phyloP scores from a whole-genome alignment of 768 basidiomycete species.

The Crucibulum laeve region DNA sequence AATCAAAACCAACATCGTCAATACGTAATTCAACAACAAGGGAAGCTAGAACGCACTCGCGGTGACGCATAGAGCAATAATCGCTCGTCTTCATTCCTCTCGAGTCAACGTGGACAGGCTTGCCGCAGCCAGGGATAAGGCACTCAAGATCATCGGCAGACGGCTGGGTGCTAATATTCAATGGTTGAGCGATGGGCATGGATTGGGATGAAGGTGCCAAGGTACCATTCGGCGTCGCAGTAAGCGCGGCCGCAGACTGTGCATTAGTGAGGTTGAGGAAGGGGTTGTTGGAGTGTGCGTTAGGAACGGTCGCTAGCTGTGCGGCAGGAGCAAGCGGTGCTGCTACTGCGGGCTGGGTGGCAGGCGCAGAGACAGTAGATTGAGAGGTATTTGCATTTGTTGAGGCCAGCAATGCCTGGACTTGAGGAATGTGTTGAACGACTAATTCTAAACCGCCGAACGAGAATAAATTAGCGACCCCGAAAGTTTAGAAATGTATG shows the following conservation, averaged over 20 bases:
- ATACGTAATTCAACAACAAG: background rate
- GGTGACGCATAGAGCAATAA: slow-evolving; percentile 58
- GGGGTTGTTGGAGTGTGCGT: slow-evolving; percentile 22
- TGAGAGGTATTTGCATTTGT: slow-evolving; percentile 1
- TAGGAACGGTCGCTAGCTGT: slow-evolving; percentile 10
- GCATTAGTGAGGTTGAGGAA: slow-evolving; percentile 20
- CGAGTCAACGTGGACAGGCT: slow-evolving; percentile 52
- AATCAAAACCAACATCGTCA: slow-evolving; percentile 4
- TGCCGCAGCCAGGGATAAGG: slow-evolving; percentile 52
- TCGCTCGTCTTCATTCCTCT: slow-evolving; percentile 45
- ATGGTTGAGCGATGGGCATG: slow-evolving; percentile 25
- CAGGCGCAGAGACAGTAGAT: no score
- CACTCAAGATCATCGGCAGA: slow-evolving; percentile 36
- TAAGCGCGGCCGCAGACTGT: slow-evolving; percentile 8
- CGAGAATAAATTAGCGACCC: background rate
- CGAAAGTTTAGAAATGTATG: background rate
- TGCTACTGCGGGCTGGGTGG: slow-evolving; percentile 7
- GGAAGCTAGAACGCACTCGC: slow-evolving; percentile 45
- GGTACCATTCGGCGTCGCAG: slow-evolving; percentile 21
- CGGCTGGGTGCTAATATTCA: slow-evolving; percentile 28
- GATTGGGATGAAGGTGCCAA: slow-evolving; percentile 17
- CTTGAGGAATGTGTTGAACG: slow-evolving; percentile 42
- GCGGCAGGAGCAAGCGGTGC: slow-evolving; percentile 12
- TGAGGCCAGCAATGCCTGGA: slow-evolving; percentile 30
- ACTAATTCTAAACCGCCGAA: slow-evolving; percentile 30